Base-by-base conservation (phyloP, 1,284 basidiomycete genomes). In the Ceratobasidium sp. region DNA sequence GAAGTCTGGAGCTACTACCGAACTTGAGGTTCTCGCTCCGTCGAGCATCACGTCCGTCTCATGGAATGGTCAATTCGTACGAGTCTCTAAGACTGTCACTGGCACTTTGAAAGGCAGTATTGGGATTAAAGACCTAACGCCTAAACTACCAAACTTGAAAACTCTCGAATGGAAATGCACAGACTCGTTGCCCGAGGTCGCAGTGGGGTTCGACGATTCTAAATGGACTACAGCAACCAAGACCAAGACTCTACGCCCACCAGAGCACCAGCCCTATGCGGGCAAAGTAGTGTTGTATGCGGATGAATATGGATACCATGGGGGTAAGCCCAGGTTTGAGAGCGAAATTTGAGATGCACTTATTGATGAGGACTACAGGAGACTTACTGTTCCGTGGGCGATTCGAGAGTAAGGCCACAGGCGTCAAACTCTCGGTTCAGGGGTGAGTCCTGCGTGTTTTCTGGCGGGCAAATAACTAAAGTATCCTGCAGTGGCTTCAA, bases 161-260 rank as follows among this genome's bases (percentile, higher is more conserved):
- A 82, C 84, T 2, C 81, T 85, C 23, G 80, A 82, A 23, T 89
- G 88, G 88, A 83, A 79, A 28, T 88, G 84, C 80, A 81, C 83
- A 18, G 87, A 89, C 79, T 87, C 87, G 5, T 79, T 89, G 56
- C 88, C 88, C 0, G 88, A 89, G 81, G 80, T 87, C 39, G 69
- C 78, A n/a, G 46, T 79, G 2, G 81, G 79, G 0, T 89, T 86
- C 77, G 85, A 87, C 79, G 87, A 88, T 80, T 82, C 82, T 23
- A 80, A 81, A 26, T 89, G 88, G 84, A 76, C 76, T 0, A 73
- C 83, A 9, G 88, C 88, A 28, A 86, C 88, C 76, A 86, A 88
- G 81, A 89, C 87, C 7, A 82, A 81, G 6, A 89, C 87, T 12
- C 80, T 79, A 42, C 83, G 87, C 60, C 88, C 88, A 3, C 33